Percentiles rank a stretch among this genome's conserved stretches.
Conservation (phyloP, 2,329 filamentous ascomycete species). For the Lachnellula suecica region DNA sequence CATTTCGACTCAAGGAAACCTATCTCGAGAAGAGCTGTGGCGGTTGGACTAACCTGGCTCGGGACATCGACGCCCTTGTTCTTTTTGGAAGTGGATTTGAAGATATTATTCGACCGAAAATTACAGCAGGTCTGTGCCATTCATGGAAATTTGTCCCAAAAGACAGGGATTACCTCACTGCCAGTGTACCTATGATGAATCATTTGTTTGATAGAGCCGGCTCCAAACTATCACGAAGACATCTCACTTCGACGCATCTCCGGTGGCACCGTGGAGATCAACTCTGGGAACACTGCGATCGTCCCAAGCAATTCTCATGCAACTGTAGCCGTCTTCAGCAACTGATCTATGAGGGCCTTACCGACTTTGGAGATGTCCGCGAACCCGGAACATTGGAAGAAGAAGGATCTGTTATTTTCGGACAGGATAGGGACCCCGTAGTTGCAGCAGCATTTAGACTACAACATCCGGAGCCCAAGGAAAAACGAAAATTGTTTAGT, state of each 20-base stretch:
- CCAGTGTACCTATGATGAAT: neutral
- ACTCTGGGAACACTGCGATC: conserved; percentile 1
- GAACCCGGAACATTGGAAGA: neutral
- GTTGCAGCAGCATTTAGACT: too few relatives aligned
- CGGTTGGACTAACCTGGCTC: conserved; percentile 3
- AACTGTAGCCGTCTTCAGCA: conserved; percentile 2
- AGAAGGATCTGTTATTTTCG: conserved; percentile 1
- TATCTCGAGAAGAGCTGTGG: neutral
- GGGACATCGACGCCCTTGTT: conserved; percentile 9
- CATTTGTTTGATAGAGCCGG: conserved; percentile 1
- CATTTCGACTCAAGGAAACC: neutral
- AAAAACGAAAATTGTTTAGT: too few relatives aligned
- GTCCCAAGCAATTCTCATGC: neutral
- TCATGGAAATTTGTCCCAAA: conserved; percentile 2
- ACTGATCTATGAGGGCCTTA: neutral
- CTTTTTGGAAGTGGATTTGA: conserved; percentile 8
- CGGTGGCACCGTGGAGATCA: neutral
- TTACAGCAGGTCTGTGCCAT: conserved; percentile 2
- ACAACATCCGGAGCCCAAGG: too few relatives aligned
- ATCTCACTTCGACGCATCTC: conserved; percentile 1
- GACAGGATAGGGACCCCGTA: too few relatives aligned
- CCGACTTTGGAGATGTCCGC: neutral
- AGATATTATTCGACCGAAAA: conserved; percentile 6
- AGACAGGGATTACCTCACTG: conserved; percentile 4
- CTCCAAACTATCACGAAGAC: neutral